A percentile compares a stretch with the other conserved stretches of the same genome.
Conservation (phyloP, 2,329 filamentous ascomycete species). For the Orbilia ellipsospora region DNA sequence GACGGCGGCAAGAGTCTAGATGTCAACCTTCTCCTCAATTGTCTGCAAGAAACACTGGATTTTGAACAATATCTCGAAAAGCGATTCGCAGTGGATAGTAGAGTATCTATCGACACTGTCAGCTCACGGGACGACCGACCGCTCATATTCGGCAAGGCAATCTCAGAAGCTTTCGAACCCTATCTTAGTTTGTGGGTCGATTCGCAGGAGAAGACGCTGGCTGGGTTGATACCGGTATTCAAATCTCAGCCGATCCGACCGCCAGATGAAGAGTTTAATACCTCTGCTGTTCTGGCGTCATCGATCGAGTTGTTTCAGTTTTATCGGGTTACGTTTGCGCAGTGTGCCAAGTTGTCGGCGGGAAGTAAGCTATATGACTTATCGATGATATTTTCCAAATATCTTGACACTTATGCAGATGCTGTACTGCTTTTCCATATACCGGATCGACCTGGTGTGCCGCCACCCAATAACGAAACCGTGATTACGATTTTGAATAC, state of each 20-base stretch:
- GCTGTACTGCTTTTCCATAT: conserved; percentile 77
- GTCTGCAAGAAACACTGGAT: conserved; percentile 93
- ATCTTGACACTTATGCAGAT: conserved; percentile 94
- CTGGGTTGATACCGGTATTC: conserved; percentile 82
- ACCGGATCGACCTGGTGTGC: conserved; percentile 45
- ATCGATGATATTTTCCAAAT: conserved; percentile 85
- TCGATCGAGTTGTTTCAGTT: conserved; percentile 98
- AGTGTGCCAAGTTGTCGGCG: conserved; percentile 95
- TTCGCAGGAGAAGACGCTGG: conserved; percentile 79
- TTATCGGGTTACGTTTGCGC: conserved; percentile 89
- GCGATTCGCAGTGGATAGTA: conserved; percentile 76
- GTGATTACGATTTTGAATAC: conserved; percentile 91
- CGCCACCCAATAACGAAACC: conserved; percentile 72
- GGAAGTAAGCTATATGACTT: conserved; percentile 87
- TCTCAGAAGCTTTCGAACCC: conserved; percentile 96
- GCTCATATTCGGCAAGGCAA: conserved; percentile 85
- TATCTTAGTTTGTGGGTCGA: conserved; percentile 98
- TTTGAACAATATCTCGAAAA: conserved; percentile 93
- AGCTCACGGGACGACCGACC: conserved; percentile 80
- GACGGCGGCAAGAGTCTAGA: conserved; percentile 82
- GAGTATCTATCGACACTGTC: conserved; percentile 88
- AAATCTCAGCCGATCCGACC: conserved; percentile 82
- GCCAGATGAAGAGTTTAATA: conserved; percentile 90
- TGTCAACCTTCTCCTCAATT: conserved; percentile 87
- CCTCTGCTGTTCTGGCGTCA: conserved; percentile 83